These are phyloP conservation scores for Melaleuca alternifolia DNA, from an alignment of 345 rosid genomes.

Conservation along the genomic window DNA sequence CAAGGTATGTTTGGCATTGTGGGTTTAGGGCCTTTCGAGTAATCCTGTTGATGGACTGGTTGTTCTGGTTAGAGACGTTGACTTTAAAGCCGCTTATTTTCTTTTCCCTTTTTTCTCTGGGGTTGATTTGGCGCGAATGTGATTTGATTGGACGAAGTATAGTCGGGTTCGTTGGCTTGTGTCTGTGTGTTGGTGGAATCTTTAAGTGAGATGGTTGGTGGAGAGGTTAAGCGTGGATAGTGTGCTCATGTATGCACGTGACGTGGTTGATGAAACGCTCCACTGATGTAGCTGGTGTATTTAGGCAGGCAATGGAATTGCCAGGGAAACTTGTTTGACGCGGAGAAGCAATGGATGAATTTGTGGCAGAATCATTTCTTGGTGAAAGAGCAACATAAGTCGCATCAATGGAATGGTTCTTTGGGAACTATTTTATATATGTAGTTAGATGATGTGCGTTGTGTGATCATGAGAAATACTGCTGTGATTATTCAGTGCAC, in stretches of 20 bases:
- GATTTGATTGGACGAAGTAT: neutral
- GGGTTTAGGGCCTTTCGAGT: neutral
- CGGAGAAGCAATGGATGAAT: neutral
- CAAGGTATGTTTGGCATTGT: constrained; percentile 27
- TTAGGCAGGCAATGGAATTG: neutral
- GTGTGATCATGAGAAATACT: neutral
- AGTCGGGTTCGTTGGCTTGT: neutral
- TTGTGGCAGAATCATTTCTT: neutral
- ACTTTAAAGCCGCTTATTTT: neutral
- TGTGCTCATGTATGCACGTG: constrained; percentile 1
- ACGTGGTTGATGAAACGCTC: constrained; percentile 20
- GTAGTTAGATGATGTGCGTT: neutral
- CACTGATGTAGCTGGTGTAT: neutral
- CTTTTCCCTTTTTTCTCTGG: neutral
- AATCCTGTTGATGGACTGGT: neutral
- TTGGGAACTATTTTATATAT: neutral
- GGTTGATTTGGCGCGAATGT: neutral
- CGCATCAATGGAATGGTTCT: neutral
- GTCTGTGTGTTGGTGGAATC: neutral
- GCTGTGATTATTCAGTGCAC: neutral
- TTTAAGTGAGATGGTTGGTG: neutral
- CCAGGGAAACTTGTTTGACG: neutral
- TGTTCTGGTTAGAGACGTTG: neutral
- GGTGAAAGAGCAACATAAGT: neutral
- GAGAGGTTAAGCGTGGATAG: neutral